Conservation (phyloP, 2,329 filamentous ascomycete species). For the Fusarium falciforme region DNA sequence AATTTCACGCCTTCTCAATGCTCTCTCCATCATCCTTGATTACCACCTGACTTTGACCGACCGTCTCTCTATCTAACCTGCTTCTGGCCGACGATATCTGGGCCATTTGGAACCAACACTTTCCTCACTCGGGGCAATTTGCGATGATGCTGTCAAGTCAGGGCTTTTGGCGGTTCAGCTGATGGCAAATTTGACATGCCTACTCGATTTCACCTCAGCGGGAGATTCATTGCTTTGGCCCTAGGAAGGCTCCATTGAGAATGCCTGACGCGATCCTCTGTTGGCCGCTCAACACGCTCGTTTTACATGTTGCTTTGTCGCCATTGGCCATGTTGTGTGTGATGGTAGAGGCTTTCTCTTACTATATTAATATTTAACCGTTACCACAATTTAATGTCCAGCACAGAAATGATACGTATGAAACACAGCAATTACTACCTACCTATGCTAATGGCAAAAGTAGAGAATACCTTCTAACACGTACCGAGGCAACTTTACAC, state of each 20-base stretch:
- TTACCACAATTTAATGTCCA: no score
- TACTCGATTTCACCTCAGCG: neutral
- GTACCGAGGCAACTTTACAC: no score
- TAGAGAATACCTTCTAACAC: no score
- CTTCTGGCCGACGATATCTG: neutral
- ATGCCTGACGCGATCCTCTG: neutral
- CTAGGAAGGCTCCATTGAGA: neutral
- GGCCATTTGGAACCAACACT: no score
- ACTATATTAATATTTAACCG: no score
- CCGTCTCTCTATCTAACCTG: neutral
- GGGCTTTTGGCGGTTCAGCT: neutral
- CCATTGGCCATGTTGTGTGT: neutral
- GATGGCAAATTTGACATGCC: neutral
- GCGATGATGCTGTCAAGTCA: neutral
- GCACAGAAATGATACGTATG: no score
- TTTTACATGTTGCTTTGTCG: neutral
- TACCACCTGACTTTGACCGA: neutral
- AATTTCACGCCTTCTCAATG: no score
- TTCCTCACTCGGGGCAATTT: neutral
- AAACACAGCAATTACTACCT: no score
- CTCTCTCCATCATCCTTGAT: neutral
- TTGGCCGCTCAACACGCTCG: neutral
- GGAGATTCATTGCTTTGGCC: neutral
- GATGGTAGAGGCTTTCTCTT: no score
- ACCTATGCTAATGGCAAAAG: no score